A percentile compares a stretch with the other conserved stretches of the same genome.
Evolutionary conservation across 495 filamentous ascomycete species (phyloP).

Genomic region (Glutinoglossum americanum): DNA sequence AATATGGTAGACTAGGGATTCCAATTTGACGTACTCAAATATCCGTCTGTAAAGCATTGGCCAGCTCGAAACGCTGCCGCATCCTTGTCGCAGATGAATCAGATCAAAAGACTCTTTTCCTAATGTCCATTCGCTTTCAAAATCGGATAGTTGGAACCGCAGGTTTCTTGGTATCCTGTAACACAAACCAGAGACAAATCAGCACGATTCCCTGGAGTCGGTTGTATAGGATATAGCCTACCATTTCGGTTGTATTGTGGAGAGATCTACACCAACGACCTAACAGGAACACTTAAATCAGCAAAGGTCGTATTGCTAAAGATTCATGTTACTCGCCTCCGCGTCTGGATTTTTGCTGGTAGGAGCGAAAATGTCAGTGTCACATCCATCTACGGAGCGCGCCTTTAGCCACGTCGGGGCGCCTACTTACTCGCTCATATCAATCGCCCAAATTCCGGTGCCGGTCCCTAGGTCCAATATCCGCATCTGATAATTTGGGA

Average conservation of each 20-base stretch:
- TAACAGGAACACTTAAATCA: conserved; percentile 8
- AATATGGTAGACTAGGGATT: no score
- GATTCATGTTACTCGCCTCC: conserved; percentile 14
- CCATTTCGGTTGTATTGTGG: conserved; percentile 58
- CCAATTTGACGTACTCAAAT: conserved; percentile 38
- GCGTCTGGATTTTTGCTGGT: conserved; percentile 34
- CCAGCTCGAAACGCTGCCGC: conserved; percentile 66
- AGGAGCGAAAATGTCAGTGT: conserved; percentile 8
- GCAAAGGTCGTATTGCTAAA: conserved; percentile 5
- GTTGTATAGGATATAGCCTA: no score
- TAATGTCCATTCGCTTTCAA: conserved; percentile 59
- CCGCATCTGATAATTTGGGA: conserved; percentile 20
- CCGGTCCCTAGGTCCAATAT: conserved; percentile 75
- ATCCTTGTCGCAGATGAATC: conserved; percentile 65
- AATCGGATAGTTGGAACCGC: conserved; percentile 47
- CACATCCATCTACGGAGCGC: not conserved
- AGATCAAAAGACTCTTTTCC: conserved; percentile 64
- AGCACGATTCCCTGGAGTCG: conserved; percentile 3
- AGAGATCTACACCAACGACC: conserved; percentile 58
- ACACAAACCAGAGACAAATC: not conserved
- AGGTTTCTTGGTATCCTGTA: conserved; percentile 48
- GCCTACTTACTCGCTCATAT: conserved; percentile 51
- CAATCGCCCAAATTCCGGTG: conserved; percentile 81
- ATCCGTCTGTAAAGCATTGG: conserved; percentile 46
- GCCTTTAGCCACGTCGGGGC: not conserved